phyloP scores from a whole-genome alignment of 306 rosid species.

The Cucumis hystrix region DNA sequence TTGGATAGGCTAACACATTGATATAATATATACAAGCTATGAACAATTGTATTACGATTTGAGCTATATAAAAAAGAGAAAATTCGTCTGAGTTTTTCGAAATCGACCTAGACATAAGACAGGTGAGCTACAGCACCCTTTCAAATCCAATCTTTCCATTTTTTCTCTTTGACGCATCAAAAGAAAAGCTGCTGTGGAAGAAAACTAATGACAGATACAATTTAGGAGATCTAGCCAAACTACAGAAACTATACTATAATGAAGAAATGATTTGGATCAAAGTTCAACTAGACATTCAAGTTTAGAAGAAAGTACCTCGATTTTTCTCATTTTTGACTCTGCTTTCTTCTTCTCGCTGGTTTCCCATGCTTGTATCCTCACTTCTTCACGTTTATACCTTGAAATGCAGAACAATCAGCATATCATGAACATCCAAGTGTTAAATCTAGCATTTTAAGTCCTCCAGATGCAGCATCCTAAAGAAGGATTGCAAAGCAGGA shows the following conservation, averaged over 20 bases:
- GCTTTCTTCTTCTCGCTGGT: slow-evolving; percentile 90
- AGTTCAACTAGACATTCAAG: background rate
- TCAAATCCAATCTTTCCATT: background rate
- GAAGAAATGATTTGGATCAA: background rate
- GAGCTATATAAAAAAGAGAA: background rate
- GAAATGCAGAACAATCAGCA: background rate
- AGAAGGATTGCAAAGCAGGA: background rate
- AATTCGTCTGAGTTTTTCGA: background rate
- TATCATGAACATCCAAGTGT: slow-evolving; percentile 2
- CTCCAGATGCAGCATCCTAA: background rate
- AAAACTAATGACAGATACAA: background rate
- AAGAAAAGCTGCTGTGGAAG: background rate
- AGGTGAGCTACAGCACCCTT: background rate
- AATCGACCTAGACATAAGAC: background rate
- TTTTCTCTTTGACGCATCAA: background rate
- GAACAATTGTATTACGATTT: background rate
- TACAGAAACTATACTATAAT: background rate
- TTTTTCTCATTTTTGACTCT: slow-evolving; percentile 85
- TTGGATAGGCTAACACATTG: no score
- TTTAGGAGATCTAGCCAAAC: background rate
- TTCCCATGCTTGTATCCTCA: slow-evolving; percentile 94
- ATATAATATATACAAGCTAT: background rate
- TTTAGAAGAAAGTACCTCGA: slow-evolving; percentile 47
- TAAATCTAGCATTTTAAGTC: background rate
- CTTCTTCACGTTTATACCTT: slow-evolving; percentile 93